Conservation (phyloP, 1,139 yeast genomes). For the Eremothecium cymbalariae region DNA sequence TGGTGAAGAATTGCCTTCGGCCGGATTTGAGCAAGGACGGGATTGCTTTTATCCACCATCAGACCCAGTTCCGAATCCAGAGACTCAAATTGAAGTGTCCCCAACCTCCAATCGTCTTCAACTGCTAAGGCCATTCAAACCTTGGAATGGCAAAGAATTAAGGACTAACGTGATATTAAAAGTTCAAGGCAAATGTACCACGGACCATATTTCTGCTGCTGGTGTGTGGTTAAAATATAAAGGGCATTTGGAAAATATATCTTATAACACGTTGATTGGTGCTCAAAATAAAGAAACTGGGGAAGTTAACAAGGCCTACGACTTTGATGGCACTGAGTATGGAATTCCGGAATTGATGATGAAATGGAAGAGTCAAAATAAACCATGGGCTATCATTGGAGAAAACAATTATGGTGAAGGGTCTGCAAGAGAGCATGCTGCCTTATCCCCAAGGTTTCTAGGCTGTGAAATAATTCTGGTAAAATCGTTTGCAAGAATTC, state of each 20-base stretch:
- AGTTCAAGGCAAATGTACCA: constrained; percentile 96
- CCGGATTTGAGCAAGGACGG: constrained; percentile 80
- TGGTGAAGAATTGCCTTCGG: constrained; percentile 77
- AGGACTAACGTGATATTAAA: constrained; percentile 68
- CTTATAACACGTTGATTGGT: constrained; percentile 91
- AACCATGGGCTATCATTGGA: constrained; percentile 93
- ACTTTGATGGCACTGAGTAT: constrained; percentile 67
- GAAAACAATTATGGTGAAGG: constrained; percentile 99
- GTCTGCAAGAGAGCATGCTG: constrained; percentile 98
- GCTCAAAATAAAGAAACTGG: constrained; percentile 97
- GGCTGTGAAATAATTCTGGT: constrained; percentile 86
- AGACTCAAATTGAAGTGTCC: constrained; percentile 62
- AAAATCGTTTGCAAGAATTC: constrained; percentile 95
- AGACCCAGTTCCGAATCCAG: constrained; percentile 63
- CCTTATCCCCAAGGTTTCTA: constrained; percentile 85
- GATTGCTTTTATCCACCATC: constrained; percentile 76
- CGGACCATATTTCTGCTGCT: constrained; percentile 97
- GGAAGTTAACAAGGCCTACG: constrained; percentile 85
- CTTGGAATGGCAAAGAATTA: constrained; percentile 82
- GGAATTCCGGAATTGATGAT: constrained; percentile 96
- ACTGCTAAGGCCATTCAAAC: constrained; percentile 75
- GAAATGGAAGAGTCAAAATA: constrained; percentile 77
- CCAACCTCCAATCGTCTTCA: constrained; percentile 78
- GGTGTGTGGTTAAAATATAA: constrained; percentile 99
- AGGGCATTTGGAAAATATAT: constrained; percentile 93